A percentile compares a stretch with the other conserved stretches of the same genome.
Evolutionary conservation across 257 asterid genomes (phyloP).

Genomic region (Eustoma russellianum): DNA sequence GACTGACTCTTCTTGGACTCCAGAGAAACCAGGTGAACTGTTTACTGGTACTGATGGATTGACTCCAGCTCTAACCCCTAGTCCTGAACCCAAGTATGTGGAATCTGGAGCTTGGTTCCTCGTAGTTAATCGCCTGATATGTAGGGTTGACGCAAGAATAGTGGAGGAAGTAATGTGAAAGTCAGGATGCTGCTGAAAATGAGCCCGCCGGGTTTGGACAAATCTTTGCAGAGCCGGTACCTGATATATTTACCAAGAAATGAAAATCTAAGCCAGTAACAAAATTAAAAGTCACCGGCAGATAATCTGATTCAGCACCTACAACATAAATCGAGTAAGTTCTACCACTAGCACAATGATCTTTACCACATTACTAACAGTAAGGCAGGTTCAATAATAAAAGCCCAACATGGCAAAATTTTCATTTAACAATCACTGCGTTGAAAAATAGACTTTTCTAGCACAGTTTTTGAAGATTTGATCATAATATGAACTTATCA

Average conservation of each 20-base stretch:
- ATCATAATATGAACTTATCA: too few relatives aligned
- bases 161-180: constrained; percentile 92
- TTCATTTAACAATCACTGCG: too few relatives aligned
- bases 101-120: constrained; percentile 45
- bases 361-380: too few relatives aligned
- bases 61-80: constrained; percentile 32
- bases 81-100: constrained; percentile 39
- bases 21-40: constrained; percentile 30
- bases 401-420: too few relatives aligned
- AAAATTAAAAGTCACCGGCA: neutral
- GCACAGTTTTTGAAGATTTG: too few relatives aligned
- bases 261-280: too few relatives aligned
- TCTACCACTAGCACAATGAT: too few relatives aligned
- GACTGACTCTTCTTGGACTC: constrained; percentile 30
- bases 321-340: neutral
- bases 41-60: constrained; percentile 32
- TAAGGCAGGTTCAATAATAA: too few relatives aligned
- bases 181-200: constrained; percentile 90
- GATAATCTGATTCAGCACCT: neutral
- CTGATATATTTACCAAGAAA: constrained; percentile 21
- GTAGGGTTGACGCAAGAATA: constrained; percentile 86
- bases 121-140: constrained; percentile 77
- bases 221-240: constrained; percentile 96
- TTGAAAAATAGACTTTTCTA: too few relatives aligned
- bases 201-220: constrained; percentile 77